phyloP scores from a whole-genome alignment of 257 asterid genomes.

The Jasminum sambac region DNA sequence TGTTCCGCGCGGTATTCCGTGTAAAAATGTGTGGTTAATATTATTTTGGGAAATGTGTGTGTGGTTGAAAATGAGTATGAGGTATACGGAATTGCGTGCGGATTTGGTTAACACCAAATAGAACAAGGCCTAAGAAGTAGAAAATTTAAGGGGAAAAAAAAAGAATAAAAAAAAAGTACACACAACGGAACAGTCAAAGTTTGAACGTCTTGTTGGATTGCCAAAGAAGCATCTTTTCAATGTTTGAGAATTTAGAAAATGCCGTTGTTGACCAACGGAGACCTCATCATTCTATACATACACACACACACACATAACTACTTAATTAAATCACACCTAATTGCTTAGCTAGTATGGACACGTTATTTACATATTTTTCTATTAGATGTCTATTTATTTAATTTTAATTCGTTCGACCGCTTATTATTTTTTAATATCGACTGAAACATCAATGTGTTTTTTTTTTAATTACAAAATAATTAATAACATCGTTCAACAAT shows the following conservation, averaged over 20 bases:
- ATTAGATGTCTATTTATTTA: background rate
- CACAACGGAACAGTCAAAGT: background rate
- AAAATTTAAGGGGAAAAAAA: no score
- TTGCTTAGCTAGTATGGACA: background rate
- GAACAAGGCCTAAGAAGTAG: no score
- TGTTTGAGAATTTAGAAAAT: conserved; percentile 2
- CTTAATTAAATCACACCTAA: background rate
- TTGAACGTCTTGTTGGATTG: background rate
- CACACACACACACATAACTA: background rate
- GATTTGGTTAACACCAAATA: no score
- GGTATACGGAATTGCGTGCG: no score
- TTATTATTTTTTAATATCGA: background rate
- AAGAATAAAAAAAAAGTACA: no score
- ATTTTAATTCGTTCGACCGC: background rate
- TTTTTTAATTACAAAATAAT: background rate
- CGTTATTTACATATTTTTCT: background rate
- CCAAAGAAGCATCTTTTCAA: conserved; percentile 2
- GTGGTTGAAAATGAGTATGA: no score
- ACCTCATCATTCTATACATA: background rate
- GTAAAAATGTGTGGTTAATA: no score
- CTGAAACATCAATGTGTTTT: background rate
- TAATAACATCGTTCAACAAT: background rate
- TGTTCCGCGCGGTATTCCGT: no score
- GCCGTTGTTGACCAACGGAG: conserved; percentile 19
- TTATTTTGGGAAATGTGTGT: no score